Evolutionary conservation across 2,329 filamentous ascomycete genomes (phyloP).

Genomic region (Fusarium sp.): DNA sequence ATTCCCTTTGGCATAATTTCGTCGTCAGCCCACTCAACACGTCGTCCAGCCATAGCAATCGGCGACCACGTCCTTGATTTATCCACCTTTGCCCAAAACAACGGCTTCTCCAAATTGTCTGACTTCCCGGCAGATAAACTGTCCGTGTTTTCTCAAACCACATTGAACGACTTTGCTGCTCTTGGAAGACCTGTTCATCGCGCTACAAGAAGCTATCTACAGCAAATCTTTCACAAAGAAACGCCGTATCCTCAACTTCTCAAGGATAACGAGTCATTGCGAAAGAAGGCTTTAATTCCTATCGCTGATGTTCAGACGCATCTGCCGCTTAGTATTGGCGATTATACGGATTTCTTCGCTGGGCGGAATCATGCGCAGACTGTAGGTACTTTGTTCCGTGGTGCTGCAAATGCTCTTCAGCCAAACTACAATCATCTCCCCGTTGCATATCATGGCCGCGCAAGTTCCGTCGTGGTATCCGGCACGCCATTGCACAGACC

Average conservation of each 20-base stretch:
- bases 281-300: slow-evolving; percentile 47
- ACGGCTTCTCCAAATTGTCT: slow-evolving; percentile 54
- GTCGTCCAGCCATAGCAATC: slow-evolving; percentile 76
- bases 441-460: slow-evolving; percentile 83
- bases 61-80: slow-evolving; percentile 79
- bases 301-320: slow-evolving; percentile 68
- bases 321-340: slow-evolving; percentile 80
- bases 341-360: slow-evolving; percentile 89
- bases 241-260: slow-evolving; percentile 55
- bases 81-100: slow-evolving; percentile 64
- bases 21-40: slow-evolving; percentile 65
- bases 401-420: slow-evolving; percentile 78
- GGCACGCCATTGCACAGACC: slow-evolving; percentile 79
- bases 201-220: slow-evolving; percentile 76
- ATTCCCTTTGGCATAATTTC: slow-evolving; percentile 87
- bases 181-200: slow-evolving; percentile 76
- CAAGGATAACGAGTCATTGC: slow-evolving; percentile 51
- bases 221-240: slow-evolving; percentile 68
- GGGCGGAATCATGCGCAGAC: slow-evolving; percentile 80
- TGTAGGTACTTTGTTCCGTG: slow-evolving; percentile 78
- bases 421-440: slow-evolving; percentile 85
- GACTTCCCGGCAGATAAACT: slow-evolving; percentile 44
- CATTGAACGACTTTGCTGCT: slow-evolving; percentile 51
- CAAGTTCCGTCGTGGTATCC: slow-evolving; percentile 79
- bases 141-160: slow-evolving; percentile 46